A percentile compares a stretch with the other conserved stretches of the same genome.
phyloP scores from a whole-genome alignment of 2,329 filamentous ascomycete genomes.

The Didymella keratinophila region DNA sequence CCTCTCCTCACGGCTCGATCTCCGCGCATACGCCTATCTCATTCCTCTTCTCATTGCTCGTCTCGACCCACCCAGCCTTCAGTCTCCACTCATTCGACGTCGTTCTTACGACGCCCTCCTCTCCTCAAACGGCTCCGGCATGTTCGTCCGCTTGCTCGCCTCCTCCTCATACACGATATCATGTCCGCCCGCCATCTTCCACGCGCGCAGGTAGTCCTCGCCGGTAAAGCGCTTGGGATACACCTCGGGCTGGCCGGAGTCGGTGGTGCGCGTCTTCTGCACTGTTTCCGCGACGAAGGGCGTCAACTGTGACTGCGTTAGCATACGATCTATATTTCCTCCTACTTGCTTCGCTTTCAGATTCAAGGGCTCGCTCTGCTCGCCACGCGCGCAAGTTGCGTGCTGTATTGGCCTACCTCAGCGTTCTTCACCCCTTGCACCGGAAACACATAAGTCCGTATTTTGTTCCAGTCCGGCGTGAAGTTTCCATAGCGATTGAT shows the following conservation, averaged over 20 bases:
- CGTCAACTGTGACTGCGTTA: slow-evolving; percentile 67
- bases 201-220: slow-evolving; percentile 44
- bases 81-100: neutral
- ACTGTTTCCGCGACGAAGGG: slow-evolving; percentile 77
- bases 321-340: too few species aligned
- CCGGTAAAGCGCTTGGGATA: slow-evolving; percentile 42
- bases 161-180: slow-evolving; percentile 32
- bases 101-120: slow-evolving; percentile 6
- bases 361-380: too few species aligned
- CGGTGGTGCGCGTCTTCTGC: slow-evolving; percentile 44
- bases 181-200: slow-evolving; percentile 45
- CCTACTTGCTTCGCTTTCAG: too few species aligned
- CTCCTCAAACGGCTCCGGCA: slow-evolving; percentile 41
- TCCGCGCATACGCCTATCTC: neutral
- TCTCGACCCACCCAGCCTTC: neutral
- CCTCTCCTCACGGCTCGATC: neutral
- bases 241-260: slow-evolving; percentile 22
- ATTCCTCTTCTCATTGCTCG: neutral
- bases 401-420: slow-evolving; percentile 28
- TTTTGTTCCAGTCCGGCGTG: slow-evolving; percentile 82
- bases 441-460: slow-evolving; percentile 89
- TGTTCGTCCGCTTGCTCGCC: slow-evolving; percentile 23
- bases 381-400: too few species aligned
- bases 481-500: slow-evolving; percentile 88
- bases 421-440: slow-evolving; percentile 65